phyloP scores from a whole-genome alignment of 306 rosid genomes.

The Pyrus pyrifolia region DNA sequence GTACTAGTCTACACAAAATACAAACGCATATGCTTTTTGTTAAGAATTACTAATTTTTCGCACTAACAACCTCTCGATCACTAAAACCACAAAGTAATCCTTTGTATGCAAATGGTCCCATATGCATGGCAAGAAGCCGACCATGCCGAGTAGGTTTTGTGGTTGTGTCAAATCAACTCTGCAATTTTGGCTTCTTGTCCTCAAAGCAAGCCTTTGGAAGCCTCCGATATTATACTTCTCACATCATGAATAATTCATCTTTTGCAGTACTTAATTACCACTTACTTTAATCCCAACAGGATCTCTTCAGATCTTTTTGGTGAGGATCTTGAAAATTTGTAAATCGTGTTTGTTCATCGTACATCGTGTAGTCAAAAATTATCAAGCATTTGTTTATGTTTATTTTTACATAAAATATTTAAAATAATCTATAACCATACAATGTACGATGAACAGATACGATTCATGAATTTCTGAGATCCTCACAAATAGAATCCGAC shows the following conservation, averaged over 20 bases:
- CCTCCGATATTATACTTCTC: background rate
- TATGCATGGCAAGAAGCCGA: slow-evolving; percentile 21
- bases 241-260: background rate
- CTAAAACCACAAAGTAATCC: background rate
- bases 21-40: no score
- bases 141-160: slow-evolving; percentile 25
- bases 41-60: no score
- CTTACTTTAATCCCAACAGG: background rate
- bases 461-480: no score
- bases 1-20: no score
- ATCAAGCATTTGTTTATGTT: no score
- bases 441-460: no score
- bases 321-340: background rate
- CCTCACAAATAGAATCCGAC: no score
- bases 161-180: slow-evolving; percentile 39
- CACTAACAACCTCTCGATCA: background rate
- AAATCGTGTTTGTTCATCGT: no score
- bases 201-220: slow-evolving; percentile 58
- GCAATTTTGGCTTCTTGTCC: slow-evolving; percentile 56
- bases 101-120: background rate
- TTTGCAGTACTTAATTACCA: background rate
- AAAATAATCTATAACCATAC: fast-evolving
- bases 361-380: no score
- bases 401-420: no score
- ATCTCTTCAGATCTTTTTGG: no score